Conservation (phyloP, 2,329 filamentous ascomycete species). For the Scopulariopsis brevicaulis region DNA sequence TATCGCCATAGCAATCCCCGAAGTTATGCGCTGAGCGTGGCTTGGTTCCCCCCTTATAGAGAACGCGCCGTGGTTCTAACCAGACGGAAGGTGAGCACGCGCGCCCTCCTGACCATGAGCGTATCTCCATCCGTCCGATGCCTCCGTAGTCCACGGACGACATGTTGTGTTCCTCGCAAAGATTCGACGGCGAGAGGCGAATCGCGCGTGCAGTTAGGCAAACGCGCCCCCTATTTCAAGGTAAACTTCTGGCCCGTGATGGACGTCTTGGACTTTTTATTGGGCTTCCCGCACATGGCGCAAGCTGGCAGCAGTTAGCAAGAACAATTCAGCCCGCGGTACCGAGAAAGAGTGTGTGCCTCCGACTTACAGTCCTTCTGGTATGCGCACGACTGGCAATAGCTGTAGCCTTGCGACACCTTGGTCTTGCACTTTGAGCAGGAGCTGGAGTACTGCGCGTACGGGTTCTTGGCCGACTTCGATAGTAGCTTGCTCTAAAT, state of each 20-base stretch:
- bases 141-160: no score
- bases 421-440: slow-evolving; percentile 53
- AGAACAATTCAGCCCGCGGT: not conserved
- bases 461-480: slow-evolving; percentile 54
- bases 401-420: slow-evolving; percentile 47
- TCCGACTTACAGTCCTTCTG: slow-evolving; percentile 40
- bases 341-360: not conserved
- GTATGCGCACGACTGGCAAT: slow-evolving; percentile 53
- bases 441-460: slow-evolving; percentile 49
- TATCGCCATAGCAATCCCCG: no score
- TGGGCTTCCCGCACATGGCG: slow-evolving; percentile 51
- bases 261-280: slow-evolving; percentile 34
- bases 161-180: no score
- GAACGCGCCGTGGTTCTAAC: no score
- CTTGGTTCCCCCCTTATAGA: no score
- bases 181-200: not conserved
- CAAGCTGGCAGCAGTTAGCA: slow-evolving; percentile 31
- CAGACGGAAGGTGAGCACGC: no score
- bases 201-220: not conserved
- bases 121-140: no score
- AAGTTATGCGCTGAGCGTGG: no score
- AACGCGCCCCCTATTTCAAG: slow-evolving; percentile 36
- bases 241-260: slow-evolving; percentile 52
- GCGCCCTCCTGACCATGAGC: no score
- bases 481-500: slow-evolving; percentile 51